phyloP scores from a whole-genome alignment of 1,284 basidiomycete genomes.

The Grifola frondosa region DNA sequence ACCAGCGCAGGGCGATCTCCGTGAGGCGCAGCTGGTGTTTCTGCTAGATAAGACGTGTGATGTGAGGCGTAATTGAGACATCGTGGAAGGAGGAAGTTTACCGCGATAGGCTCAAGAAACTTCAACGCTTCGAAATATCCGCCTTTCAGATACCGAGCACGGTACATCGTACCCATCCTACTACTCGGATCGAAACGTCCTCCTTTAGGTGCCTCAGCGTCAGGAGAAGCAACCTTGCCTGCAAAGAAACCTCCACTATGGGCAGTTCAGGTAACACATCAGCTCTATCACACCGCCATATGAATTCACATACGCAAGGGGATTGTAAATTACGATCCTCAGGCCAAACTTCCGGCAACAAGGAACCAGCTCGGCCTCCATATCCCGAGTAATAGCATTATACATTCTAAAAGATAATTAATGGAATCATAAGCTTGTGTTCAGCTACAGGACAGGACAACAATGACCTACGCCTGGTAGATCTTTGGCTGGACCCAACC shows the following conservation, averaged over 20 bases:
- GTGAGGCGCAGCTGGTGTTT: slow-evolving; percentile 40
- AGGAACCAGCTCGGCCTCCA: slow-evolving; percentile 56
- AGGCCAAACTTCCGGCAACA: slow-evolving; percentile 56
- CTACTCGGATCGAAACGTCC: slow-evolving; percentile 36
- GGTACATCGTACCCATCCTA: slow-evolving; percentile 39
- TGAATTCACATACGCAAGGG: slow-evolving; percentile 41
- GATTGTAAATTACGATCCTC: slow-evolving; percentile 51
- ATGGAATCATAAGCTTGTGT: neutral
- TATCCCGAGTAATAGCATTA: slow-evolving; percentile 51
- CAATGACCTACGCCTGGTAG: slow-evolving; percentile 44
- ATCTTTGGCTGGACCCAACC: slow-evolving; percentile 52
- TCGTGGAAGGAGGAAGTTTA: slow-evolving; percentile 11
- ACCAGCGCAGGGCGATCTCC: slow-evolving; percentile 47
- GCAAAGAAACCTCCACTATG: slow-evolving; percentile 44
- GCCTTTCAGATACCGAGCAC: slow-evolving; percentile 43
- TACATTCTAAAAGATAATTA: slow-evolving; percentile 39
- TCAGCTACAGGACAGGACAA: neutral
- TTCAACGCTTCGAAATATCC: slow-evolving; percentile 47
- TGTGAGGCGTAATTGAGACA: neutral
- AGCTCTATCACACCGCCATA: neutral
- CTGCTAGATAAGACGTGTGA: slow-evolving; percentile 26
- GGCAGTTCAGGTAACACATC: neutral
- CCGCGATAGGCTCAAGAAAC: slow-evolving; percentile 39
- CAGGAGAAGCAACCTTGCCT: slow-evolving; percentile 40
- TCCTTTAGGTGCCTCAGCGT: slow-evolving; percentile 29